A percentile compares a stretch with the other conserved stretches of the same genome.
Conservation (phyloP, 768 basidiomycete genomes). For the Hydnum rufescens region DNA sequence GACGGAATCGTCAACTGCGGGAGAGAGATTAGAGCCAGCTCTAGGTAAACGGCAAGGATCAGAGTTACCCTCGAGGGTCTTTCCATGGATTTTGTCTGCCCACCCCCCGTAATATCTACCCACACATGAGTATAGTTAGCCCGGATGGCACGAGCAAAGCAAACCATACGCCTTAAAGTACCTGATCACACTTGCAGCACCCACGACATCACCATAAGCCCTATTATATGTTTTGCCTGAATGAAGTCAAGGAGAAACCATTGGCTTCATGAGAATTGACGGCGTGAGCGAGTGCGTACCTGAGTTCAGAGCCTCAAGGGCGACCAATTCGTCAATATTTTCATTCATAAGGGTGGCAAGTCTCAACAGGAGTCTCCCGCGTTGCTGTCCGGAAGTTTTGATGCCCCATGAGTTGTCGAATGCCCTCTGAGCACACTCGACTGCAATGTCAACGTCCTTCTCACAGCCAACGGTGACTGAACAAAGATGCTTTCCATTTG, state of each 20-base stretch:
- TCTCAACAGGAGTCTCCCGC: conserved; percentile 36
- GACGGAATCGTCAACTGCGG: conserved; percentile 18
- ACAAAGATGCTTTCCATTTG: conserved; percentile 43
- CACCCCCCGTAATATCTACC: conserved; percentile 66
- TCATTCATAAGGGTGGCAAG: conserved; percentile 44
- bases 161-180: conserved; percentile 5
- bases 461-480: conserved; percentile 35
- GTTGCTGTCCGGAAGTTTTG: conserved; percentile 30
- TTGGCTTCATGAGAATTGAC: background rate
- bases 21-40: background rate
- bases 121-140: conserved; percentile 16
- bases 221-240: conserved; percentile 36
- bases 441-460: conserved; percentile 59
- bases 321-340: conserved; percentile 41
- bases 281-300: conserved; percentile 12
- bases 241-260: background rate
- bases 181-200: too few relatives aligned
- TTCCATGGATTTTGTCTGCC: conserved; percentile 69
- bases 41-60: background rate
- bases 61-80: conserved; percentile 43
- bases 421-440: conserved; percentile 40
- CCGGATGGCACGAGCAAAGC: conserved; percentile 31
- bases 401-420: conserved; percentile 51
- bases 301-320: conserved; percentile 52
- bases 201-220: too few relatives aligned